Percentiles rank a stretch among this genome's conserved stretches.
Evolutionary conservation across 345 rosid genomes (phyloP).

Genomic region (Dipteronia sinensis): DNA sequence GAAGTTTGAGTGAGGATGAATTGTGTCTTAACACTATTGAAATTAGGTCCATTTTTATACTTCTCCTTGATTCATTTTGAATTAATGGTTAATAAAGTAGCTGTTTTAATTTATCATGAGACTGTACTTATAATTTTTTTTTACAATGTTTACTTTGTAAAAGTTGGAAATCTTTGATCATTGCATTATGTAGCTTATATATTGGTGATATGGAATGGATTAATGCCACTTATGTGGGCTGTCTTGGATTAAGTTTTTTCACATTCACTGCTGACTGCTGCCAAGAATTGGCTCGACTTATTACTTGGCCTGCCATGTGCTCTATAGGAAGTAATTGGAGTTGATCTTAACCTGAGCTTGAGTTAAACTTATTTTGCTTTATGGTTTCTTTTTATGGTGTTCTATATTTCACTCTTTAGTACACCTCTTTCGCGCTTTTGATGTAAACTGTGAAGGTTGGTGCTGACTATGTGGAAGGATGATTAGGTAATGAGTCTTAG

Average conservation of each 20-base stretch:
- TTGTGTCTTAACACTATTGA: not conserved
- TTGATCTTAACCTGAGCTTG: not conserved
- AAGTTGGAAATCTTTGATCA: not conserved
- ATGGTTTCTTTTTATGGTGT: not conserved
- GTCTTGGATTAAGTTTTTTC: not conserved
- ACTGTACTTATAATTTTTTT: not conserved
- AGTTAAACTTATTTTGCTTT: conserved; percentile 1
- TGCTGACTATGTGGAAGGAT: not conserved
- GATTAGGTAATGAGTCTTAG: not conserved
- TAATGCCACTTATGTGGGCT: conserved; percentile 4
- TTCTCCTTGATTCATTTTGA: not conserved
- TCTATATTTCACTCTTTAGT: not conserved
- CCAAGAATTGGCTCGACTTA: not conserved
- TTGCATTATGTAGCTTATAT: not conserved
- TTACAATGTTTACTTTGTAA: not conserved
- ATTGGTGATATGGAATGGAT: conserved; percentile 2
- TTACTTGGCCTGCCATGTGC: not conserved
- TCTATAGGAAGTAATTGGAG: not conserved
- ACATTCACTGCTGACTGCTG: not conserved
- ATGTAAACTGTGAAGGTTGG: not conserved
- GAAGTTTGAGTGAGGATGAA: conserved; percentile 45
- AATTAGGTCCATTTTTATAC: conserved; percentile 21
- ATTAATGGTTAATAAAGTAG: not conserved
- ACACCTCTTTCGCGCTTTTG: not conserved
- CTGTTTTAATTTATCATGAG: not conserved